Base-by-base conservation (phyloP, 805 yeast species). In the Jamesozyma rosinii region DNA sequence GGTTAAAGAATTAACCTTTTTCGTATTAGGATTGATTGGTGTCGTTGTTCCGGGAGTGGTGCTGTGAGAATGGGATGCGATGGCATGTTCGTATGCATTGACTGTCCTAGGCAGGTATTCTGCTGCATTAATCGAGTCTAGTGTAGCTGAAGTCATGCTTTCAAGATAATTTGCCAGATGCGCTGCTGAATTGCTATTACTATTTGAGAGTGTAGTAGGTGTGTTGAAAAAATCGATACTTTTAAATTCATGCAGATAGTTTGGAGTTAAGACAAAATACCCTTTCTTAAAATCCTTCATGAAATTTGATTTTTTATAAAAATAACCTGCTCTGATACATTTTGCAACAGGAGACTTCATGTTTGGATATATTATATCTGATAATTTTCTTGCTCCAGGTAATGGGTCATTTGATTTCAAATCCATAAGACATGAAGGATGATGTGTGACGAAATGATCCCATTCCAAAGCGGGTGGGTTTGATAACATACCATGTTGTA, bases 221-320 rank as follows among this genome's bases (percentile, higher is more conserved):
- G 38, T 24, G 37, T 59, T 55, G 41, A 57, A 64, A 33, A 63
- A 57, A 42, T 63, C 58, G 40, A 60, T 57, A 36, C 58, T 64
- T 53, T 74, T 77, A 61, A 80, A 81, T 58, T 81, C 87, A 59
- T 80, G 87, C 32, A 81, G 58, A 48, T 70, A 80, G 53, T 76
- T 78, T 52, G 82, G 76, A 4, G 87, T 79, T 44, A 81, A 66
- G 13, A 81, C 83, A 50, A 78, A 81, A 69, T 77, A 81, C 33
- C 79, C 77, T 49, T 72, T 74, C 54, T 78, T 79, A 34, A 81
- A 74, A 53, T 80, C 72, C 58, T 81, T 74, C 46, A 74, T 75
- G 48, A 80, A 59, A 56, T 80, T 79, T 29, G 81, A 74, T 57
- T 81, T 74, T 58, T 81, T 75, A 47, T 74, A 75, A 47, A 81